phyloP scores from a whole-genome alignment of 768 basidiomycete species.

The Antrodiella citrinella region DNA sequence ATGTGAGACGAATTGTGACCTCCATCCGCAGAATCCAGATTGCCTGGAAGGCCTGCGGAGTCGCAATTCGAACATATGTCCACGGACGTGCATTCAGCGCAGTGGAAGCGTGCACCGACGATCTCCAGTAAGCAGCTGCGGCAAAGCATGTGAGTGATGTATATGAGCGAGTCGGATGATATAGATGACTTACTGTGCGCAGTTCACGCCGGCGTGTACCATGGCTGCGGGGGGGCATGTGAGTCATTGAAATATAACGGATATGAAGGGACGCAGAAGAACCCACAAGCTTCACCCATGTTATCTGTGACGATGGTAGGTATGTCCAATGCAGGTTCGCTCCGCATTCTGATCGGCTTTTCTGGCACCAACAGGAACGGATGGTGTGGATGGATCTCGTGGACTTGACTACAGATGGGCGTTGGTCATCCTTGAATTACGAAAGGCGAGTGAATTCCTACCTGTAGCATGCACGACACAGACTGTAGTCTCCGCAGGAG shows the following conservation, averaged over 20 bases:
- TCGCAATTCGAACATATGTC: constrained; percentile 88
- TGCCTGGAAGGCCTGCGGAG: constrained; percentile 78
- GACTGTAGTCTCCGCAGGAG: constrained; percentile 68
- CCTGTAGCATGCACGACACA: constrained; percentile 84
- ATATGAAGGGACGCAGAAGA: neutral
- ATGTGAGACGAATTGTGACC: constrained; percentile 84
- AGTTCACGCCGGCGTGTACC: constrained; percentile 75
- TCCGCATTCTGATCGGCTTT: constrained; percentile 32
- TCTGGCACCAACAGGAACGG: constrained; percentile 80
- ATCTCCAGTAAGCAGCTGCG: constrained; percentile 81
- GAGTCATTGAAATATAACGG: neutral
- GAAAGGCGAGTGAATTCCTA: constrained; percentile 21
- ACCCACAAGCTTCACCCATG: constrained; percentile 57
- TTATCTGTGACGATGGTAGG: constrained; percentile 26
- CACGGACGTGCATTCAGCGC: constrained; percentile 77
- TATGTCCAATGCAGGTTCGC: constrained; percentile 28
- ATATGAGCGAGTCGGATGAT: neutral
- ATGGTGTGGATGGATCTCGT: constrained; percentile 86
- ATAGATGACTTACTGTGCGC: constrained; percentile 76
- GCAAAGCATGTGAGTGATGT: constrained; percentile 4
- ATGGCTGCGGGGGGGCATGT: constrained; percentile 38
- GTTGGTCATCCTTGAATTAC: constrained; percentile 1
- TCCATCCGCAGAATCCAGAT: constrained; percentile 66
- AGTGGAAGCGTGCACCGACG: constrained; percentile 88
- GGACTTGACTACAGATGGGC: constrained; percentile 56